These are phyloP conservation scores for Naganishia kalamii DNA, from an alignment of 768 basidiomycete species.

Conservation along the genomic window DNA sequence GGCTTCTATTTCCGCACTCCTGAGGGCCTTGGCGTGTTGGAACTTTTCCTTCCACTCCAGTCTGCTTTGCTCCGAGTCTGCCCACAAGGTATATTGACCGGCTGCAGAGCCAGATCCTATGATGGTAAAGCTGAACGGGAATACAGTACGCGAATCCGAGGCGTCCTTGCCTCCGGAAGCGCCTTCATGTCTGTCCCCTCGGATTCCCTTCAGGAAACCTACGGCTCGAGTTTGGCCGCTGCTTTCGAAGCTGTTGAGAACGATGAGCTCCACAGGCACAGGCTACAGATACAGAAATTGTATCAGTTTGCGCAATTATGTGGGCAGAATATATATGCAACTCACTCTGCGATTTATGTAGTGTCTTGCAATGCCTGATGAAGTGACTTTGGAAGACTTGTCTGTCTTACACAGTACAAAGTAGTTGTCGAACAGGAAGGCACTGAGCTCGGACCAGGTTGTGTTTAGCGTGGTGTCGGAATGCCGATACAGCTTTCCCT, in stretches of 20 bases:
- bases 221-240: constrained; percentile 66
- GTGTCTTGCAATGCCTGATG: constrained; percentile 54
- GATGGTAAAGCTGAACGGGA: constrained; percentile 81
- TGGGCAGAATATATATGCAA: constrained; percentile 2
- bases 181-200: constrained; percentile 52
- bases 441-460: constrained; percentile 82
- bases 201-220: constrained; percentile 58
- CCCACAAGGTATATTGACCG: constrained; percentile 78
- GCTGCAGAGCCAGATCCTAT: constrained; percentile 67
- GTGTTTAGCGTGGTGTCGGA: constrained; percentile 74
- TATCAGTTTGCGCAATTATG: no score
- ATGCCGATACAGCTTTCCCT: constrained; percentile 74
- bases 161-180: constrained; percentile 31
- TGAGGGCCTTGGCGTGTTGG: constrained; percentile 75
- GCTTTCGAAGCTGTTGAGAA: constrained; percentile 75
- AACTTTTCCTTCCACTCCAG: constrained; percentile 84
- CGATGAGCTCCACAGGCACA: constrained; percentile 83
- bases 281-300: no score
- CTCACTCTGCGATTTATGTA: constrained; percentile 72
- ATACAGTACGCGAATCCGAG: constrained; percentile 66
- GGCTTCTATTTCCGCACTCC: constrained; percentile 81
- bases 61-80: constrained; percentile 68
- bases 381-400: constrained; percentile 52
- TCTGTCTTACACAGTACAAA: constrained; percentile 51
- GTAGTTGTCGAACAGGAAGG: constrained; percentile 92